Evolutionary conservation across 2,329 filamentous ascomycete species (phyloP), one percentile per base, ranked within the genome.

Genomic region (Trichoderma endophyticum): DNA sequence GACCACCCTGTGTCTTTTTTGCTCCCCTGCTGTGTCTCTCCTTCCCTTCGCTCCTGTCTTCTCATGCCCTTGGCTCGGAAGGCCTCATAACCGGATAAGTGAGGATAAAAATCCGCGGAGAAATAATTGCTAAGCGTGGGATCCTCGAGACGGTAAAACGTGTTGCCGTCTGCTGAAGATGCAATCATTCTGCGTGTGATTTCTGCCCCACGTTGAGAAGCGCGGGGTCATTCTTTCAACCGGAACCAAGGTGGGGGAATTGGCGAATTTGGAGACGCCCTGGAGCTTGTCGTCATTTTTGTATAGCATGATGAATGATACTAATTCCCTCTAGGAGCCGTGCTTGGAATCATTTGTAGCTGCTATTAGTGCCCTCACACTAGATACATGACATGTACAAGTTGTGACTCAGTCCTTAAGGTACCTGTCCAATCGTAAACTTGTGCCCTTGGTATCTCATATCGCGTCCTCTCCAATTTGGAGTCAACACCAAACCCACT

Each of bases 151-250:
- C 32, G 32, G 32, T 9, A 57, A 57, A 39, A 54, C 36, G 28
- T 28, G 64, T 15, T 60, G 34, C 65, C 54, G 65, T 21, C 43
- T 14, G 15, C 32, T 24, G n/a, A 6, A 39, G 59, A 39, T 62
- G 32, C 32, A 18, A 9, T n/a, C 48, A 24, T 6, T 62, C 6
- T 24, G 36, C 65, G 5, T 59, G 34, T n/a, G 11, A n/a, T n/a
- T 32, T 54, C 21, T 68, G 51, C 64, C 65, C 54, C 65, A 68
- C 65, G 65, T 60, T 15, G 18, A 43, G 51, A 59, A 70, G 30
- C 67, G 67, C 67, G 67, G 67, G 67, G 67, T 70, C n/a, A 39
- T 14, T 21, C n/a, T 6, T n/a, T 21, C 43, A 28, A 34, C 24
- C n/a, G 39, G 28, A 7, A 36, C 36, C 51, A n/a, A 60, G 32